Conservation (phyloP, 83 land plant genomes). For the Thuja plicata region DNA sequence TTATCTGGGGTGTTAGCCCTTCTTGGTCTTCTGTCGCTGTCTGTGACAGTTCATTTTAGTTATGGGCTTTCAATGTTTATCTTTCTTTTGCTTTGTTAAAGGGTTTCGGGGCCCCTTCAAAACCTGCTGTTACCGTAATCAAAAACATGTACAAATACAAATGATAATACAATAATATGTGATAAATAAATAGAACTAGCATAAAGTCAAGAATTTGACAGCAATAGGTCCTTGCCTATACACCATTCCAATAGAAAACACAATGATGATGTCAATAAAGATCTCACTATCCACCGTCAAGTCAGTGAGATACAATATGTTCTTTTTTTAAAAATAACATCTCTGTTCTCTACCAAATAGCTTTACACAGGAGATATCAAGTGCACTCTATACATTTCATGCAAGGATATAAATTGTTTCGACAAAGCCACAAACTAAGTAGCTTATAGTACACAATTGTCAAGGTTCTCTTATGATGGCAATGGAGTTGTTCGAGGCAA, state of each 20-base stretch:
- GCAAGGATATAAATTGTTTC: neutral
- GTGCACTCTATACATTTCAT: neutral
- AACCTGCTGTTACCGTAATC: too few relatives aligned
- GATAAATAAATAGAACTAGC: neutral
- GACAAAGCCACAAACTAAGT: neutral
- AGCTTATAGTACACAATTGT: neutral
- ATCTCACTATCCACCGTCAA: neutral
- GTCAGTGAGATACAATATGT: neutral
- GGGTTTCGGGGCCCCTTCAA: too few relatives aligned
- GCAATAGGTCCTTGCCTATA: neutral
- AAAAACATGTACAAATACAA: neutral
- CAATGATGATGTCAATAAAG: neutral
- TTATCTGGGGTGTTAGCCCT: too few relatives aligned
- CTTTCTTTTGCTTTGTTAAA: too few relatives aligned
- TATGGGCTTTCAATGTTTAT: too few relatives aligned
- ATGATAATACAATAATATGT: neutral
- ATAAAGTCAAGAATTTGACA: neutral
- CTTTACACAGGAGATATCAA: neutral
- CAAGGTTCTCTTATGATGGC: neutral
- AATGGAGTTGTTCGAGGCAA: constrained; percentile 35
- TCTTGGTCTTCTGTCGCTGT: too few relatives aligned
- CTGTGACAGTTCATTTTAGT: too few relatives aligned
- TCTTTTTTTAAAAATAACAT: neutral
- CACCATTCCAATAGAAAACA: neutral
- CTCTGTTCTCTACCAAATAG: neutral